Base-by-base conservation (phyloP, 2,329 filamentous ascomycete genomes). In the Aspergillus awamori region DNA sequence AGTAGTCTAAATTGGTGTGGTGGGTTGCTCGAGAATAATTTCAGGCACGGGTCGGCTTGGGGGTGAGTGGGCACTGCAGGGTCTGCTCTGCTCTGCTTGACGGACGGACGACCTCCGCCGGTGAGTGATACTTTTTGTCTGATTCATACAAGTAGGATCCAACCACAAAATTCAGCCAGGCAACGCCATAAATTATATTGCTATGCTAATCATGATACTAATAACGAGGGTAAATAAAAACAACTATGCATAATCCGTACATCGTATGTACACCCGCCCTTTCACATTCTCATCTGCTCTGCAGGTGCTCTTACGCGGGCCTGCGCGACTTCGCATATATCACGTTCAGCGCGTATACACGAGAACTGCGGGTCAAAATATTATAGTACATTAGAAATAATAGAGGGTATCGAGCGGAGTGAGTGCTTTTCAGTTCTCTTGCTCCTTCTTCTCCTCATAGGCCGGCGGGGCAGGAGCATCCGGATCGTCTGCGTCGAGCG, bases 401-500 rank as follows among this genome's bases (percentile, higher is more conserved):
- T 30, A 33, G 26, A 6, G 53, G 30, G 33, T 36, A 36, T 36
- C 33, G 39, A 24, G 7, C 24, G 36, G 53, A 55, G 22, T 38
- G 28, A 24, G 28, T 2, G 28, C 26, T 26, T 30, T 30, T 30
- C 28, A 57, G 24, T 51, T 43, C 52, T 56, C 48, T 36, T 60
- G 43, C 39, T 60, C 30, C 58, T 54, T 58, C 45, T 63, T 51
- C 30, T 53, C 54, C 49, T 48, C 39, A 4, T 38, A 30, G 13
- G 48, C 39, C 26, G 41, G 30, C 28, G 41, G 26, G 17, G 26
- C 13, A 11, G 67, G 65, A 6, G 63, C 55, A 17, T 71, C 71
- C 33, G 66, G 63, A 54, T 75, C 73, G 20, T 77, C 71, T 1
- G 72, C 73, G 62, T 82, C 81, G 20, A 83, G 73, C 22, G 78